Conservation (phyloP, 192 early-diverging fungal species). For the Gigaspora rosea region DNA sequence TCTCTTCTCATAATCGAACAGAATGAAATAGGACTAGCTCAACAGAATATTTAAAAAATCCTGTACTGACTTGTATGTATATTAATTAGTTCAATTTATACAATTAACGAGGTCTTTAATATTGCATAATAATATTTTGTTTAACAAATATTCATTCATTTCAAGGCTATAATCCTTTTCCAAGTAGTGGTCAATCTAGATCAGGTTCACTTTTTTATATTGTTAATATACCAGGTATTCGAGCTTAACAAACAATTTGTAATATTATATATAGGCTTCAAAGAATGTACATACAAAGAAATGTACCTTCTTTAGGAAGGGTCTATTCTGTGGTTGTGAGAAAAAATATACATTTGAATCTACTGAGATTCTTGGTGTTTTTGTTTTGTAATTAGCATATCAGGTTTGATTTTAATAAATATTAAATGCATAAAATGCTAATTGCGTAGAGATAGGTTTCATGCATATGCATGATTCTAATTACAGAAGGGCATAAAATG, state of each 20-base stretch:
- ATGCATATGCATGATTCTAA: too few species aligned
- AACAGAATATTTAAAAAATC: neutral
- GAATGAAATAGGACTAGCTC: neutral
- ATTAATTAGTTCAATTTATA: neutral
- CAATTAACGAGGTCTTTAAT: neutral
- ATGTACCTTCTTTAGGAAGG: neutral
- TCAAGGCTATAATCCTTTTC: neutral
- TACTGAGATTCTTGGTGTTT: too few species aligned
- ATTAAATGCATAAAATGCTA: too few species aligned
- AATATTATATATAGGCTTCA: neutral
- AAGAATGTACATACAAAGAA: neutral
- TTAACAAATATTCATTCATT: neutral
- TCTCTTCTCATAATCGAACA: neutral
- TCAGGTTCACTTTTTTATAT: conserved; percentile 1
- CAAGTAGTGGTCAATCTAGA: neutral
- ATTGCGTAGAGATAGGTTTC: too few species aligned
- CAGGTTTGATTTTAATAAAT: too few species aligned
- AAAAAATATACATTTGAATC: too few species aligned
- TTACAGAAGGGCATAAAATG: too few species aligned
- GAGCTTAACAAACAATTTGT: neutral
- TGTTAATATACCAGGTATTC: neutral
- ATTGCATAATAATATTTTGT: neutral
- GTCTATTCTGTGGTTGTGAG: neutral
- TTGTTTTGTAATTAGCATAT: too few species aligned
- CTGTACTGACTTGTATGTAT: neutral